Evolutionary conservation across 768 basidiomycete species (phyloP).

Genomic region (Crassisporium funariophilum): DNA sequence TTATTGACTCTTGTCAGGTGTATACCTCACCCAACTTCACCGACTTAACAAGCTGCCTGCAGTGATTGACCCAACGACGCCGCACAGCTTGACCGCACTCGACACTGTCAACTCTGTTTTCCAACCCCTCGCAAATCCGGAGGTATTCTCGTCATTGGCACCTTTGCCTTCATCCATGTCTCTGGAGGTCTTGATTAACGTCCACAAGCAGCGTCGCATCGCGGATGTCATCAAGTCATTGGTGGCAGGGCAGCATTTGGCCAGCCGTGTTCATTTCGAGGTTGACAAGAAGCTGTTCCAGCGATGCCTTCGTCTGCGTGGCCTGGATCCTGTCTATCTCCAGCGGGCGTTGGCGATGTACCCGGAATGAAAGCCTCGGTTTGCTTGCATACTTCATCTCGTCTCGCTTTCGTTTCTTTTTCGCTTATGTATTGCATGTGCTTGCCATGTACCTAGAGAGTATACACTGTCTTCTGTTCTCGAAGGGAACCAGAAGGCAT

Average conservation of each 20-base stretch:
- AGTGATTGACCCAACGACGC: constrained; percentile 81
- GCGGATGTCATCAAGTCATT: constrained; percentile 80
- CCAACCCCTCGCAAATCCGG: constrained; percentile 71
- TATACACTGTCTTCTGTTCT: neutral
- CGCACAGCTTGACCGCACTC: constrained; percentile 65
- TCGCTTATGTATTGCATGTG: constrained; percentile 1
- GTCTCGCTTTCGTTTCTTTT: neutral
- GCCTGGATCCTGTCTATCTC: constrained; percentile 58
- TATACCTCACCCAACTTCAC: constrained; percentile 75
- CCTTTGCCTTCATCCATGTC: constrained; percentile 77
- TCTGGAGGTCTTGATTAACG: constrained; percentile 84
- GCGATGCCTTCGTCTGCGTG: constrained; percentile 70
- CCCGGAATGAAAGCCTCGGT: constrained; percentile 10
- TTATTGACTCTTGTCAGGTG: constrained; percentile 43
- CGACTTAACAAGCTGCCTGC: constrained; percentile 71
- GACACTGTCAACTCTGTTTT: constrained; percentile 65
- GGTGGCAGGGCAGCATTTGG: constrained; percentile 82
- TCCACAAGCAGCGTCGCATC: constrained; percentile 84
- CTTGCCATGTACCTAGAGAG: constrained; percentile 1
- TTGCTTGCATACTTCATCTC: neutral
- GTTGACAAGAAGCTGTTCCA: constrained; percentile 79
- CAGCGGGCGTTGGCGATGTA: constrained; percentile 33
- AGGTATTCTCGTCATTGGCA: constrained; percentile 74
- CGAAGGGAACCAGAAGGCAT: too few species aligned
- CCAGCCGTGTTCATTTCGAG: constrained; percentile 67